phyloP scores from a whole-genome alignment of 805 yeast genomes.

The Trichomonascus vanleenenianus region DNA sequence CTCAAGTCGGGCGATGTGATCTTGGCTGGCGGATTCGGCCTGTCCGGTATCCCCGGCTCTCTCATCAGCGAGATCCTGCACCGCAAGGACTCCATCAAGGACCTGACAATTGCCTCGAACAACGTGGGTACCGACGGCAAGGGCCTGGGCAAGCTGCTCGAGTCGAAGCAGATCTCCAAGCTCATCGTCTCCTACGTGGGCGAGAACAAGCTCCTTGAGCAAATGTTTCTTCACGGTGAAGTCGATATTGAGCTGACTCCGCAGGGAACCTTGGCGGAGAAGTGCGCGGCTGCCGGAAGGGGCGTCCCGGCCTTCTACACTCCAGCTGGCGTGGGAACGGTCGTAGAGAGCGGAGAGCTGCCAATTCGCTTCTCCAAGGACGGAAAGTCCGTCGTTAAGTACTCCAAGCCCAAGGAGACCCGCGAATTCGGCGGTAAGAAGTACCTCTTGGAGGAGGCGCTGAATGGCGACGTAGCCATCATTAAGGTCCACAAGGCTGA shows the following conservation, averaged over 20 bases:
- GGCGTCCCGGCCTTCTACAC: conserved; percentile 45
- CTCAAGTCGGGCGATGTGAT: conserved; percentile 27
- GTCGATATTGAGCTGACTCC: conserved; percentile 43
- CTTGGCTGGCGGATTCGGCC: conserved; percentile 44
- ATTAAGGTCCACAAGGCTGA: conserved; percentile 43
- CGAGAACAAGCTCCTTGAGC: conserved; percentile 35
- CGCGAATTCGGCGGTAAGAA: conserved; percentile 38
- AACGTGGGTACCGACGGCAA: conserved; percentile 41
- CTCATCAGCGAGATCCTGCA: conserved; percentile 33
- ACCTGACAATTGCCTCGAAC: conserved; percentile 35
- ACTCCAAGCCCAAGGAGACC: conserved; percentile 35
- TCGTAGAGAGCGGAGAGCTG: conserved; percentile 42
- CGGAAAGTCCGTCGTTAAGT: conserved; percentile 32
- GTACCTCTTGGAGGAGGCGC: conserved; percentile 37
- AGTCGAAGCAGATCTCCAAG: conserved; percentile 36
- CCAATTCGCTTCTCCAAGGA: conserved; percentile 34
- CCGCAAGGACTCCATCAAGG: conserved; percentile 26
- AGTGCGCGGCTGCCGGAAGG: conserved; percentile 40
- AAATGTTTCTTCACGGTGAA: conserved; percentile 35
- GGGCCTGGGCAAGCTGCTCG: conserved; percentile 37
- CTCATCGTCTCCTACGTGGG: conserved; percentile 44
- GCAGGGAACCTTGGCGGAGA: conserved; percentile 46
- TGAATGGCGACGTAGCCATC: conserved; percentile 42
- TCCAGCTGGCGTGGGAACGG: conserved; percentile 45
- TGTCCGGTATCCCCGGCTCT: conserved; percentile 42